These are phyloP conservation scores for Cyanophora paradoxa DNA, from an alignment of 78 protist genomes.

Conservation along the genomic window DNA sequence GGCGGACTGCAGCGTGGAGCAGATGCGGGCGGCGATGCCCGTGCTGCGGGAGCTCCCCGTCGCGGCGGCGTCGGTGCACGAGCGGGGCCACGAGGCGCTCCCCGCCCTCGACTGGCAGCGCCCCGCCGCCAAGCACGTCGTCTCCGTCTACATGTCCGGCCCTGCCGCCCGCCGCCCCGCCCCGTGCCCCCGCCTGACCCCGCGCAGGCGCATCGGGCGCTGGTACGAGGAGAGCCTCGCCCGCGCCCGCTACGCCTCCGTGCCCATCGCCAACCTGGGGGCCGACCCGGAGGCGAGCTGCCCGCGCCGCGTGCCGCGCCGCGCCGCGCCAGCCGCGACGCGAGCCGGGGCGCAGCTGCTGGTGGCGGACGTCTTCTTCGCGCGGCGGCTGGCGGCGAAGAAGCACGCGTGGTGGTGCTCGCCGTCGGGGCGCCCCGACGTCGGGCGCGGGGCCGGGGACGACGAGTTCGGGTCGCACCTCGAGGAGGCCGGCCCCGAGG, in stretches of 20 bases:
- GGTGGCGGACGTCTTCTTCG: slow-evolving; percentile 7
- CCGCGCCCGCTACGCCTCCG: neutral
- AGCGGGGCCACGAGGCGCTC: neutral
- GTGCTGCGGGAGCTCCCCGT: neutral
- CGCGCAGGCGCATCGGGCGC: neutral
- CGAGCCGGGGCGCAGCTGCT: too few species aligned
- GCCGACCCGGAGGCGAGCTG: neutral
- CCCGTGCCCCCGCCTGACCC: too few species aligned
- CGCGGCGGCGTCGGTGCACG: neutral
- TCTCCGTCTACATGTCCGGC: neutral
- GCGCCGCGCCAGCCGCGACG: too few species aligned
- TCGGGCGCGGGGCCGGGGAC: neutral
- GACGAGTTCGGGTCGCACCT: neutral
- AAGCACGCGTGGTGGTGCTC: slow-evolving; percentile 10
- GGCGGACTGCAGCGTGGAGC: neutral
- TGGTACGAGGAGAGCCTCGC: neutral
- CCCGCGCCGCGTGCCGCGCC: neutral
- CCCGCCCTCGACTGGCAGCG: slow-evolving; percentile 9
- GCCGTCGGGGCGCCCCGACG: neutral
- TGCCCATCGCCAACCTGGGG: slow-evolving; percentile 16
- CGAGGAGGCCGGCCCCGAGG: neutral
- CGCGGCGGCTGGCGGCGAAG: neutral
- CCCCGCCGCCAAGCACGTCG: neutral
- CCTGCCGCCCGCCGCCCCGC: neutral
- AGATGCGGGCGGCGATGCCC: neutral